phyloP scores from a whole-genome alignment of 2,329 filamentous ascomycete genomes.

The Periconia digitata region DNA sequence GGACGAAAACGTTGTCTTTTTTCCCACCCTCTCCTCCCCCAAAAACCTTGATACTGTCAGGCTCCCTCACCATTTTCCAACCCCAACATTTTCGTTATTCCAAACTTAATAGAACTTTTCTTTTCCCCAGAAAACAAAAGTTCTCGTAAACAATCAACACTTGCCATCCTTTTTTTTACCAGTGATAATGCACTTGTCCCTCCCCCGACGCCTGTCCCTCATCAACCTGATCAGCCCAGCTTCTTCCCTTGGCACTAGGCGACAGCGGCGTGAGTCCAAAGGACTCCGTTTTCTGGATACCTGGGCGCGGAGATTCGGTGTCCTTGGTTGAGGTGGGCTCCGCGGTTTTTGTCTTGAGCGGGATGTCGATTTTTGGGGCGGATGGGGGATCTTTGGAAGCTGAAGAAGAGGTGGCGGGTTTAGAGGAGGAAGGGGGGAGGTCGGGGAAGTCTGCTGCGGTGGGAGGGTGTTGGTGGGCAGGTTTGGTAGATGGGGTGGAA shows the following conservation, averaged over 20 bases:
- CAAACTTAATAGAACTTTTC: background rate
- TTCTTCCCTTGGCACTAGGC: slow-evolving; percentile 26
- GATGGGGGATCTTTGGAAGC: slow-evolving; percentile 1
- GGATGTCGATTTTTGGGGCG: slow-evolving; percentile 31
- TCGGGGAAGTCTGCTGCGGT: slow-evolving; percentile 50
- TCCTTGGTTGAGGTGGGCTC: slow-evolving; percentile 18
- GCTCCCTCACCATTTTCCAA: too few relatives aligned
- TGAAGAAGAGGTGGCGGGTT: background rate
- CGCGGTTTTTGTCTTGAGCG: slow-evolving; percentile 26
- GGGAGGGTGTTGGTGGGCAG: slow-evolving; percentile 32
- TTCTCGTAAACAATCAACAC: background rate
- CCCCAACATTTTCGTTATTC: too few relatives aligned
- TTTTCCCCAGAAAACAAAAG: background rate
- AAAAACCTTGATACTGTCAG: too few relatives aligned
- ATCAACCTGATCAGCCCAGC: slow-evolving; percentile 53
- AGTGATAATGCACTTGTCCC: too few relatives aligned
- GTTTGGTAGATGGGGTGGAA: slow-evolving; percentile 12
- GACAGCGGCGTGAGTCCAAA: slow-evolving; percentile 35
- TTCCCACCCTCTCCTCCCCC: too few relatives aligned
- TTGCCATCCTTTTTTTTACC: too few relatives aligned
- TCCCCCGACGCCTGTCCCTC: too few relatives aligned
- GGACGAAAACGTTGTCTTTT: too few relatives aligned
- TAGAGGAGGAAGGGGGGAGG: slow-evolving; percentile 33
- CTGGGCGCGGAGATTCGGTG: slow-evolving; percentile 18
- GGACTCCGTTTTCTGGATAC: slow-evolving; percentile 32